Conservation (phyloP, 2,329 filamentous ascomycete species). For the Neonectria hederae region DNA sequence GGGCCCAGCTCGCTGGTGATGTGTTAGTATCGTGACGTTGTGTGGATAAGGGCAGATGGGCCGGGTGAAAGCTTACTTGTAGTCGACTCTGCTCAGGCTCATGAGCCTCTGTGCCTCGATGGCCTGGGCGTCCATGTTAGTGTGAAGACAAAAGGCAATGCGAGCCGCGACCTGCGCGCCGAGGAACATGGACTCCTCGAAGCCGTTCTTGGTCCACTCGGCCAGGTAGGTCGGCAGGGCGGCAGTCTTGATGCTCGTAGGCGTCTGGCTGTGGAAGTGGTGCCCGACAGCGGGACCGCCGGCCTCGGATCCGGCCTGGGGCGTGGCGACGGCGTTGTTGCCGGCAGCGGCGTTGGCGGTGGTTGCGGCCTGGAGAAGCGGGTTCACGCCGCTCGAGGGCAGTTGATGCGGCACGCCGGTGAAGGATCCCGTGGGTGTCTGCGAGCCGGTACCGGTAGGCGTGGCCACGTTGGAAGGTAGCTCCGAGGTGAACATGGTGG, state of each 20-base stretch:
- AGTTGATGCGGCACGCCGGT: constrained; percentile 66
- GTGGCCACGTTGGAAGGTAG: constrained; percentile 94
- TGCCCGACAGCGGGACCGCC: constrained; percentile 51
- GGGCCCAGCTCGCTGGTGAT: constrained; percentile 62
- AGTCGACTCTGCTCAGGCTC: constrained; percentile 67
- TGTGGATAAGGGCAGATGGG: not conserved
- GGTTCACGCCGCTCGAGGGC: constrained; percentile 75
- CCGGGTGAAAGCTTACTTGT: constrained; percentile 61
- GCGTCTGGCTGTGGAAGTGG: constrained; percentile 75
- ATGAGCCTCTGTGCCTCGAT: constrained; percentile 64
- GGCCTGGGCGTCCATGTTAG: constrained; percentile 62
- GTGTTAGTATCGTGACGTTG: constrained; percentile 21
- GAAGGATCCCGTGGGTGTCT: constrained; percentile 79
- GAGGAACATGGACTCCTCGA: constrained; percentile 86
- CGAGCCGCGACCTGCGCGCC: constrained; percentile 85
- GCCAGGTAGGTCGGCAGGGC: constrained; percentile 85
- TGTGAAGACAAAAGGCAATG: constrained; percentile 66
- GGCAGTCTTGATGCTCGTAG: constrained; percentile 83
- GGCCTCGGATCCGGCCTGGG: constrained; percentile 53
- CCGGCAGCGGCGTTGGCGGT: constrained; percentile 70
- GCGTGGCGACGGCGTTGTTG: constrained; percentile 48
- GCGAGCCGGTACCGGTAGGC: constrained; percentile 87
- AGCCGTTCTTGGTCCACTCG: constrained; percentile 85
- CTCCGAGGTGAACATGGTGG: constrained; percentile 97
- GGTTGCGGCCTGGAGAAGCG: constrained; percentile 90